Conservation (phyloP, 192 early-diverging fungal species). For the Kickxella alabastrina region DNA sequence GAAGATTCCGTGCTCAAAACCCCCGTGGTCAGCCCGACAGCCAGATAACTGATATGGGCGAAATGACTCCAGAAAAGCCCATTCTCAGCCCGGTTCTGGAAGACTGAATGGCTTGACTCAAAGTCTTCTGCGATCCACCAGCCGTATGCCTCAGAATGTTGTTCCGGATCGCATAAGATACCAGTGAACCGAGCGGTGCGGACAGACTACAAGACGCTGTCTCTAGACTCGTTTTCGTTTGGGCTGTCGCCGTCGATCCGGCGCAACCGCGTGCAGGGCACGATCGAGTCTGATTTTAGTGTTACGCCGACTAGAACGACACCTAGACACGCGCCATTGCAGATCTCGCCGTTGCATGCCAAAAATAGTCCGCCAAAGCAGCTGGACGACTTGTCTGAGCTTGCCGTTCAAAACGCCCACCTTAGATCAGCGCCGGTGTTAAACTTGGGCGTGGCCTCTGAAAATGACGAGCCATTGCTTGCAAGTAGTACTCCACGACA, state of each 20-base stretch:
- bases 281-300: constrained; percentile 33
- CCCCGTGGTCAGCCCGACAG: constrained; percentile 1
- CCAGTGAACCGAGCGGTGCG: constrained; percentile 77
- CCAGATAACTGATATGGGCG: too few relatives aligned
- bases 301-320: constrained; percentile 13
- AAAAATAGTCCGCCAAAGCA: not conserved
- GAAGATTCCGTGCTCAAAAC: not conserved
- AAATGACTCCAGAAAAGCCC: too few relatives aligned
- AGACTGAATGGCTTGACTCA: too few relatives aligned
- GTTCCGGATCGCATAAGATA: constrained; percentile 48
- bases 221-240: constrained; percentile 62
- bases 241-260: constrained; percentile 25
- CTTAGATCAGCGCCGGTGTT: not conserved
- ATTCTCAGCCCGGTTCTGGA: not conserved
- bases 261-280: constrained; percentile 28
- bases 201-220: constrained; percentile 76
- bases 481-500: not conserved
- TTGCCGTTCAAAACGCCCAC: not conserved
- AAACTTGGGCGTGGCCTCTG: not conserved
- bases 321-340: constrained; percentile 7
- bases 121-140: too few relatives aligned
- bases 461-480: constrained; percentile 1
- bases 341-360: constrained; percentile 14
- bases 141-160: too few relatives aligned
- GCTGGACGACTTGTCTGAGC: not conserved